Base-by-base conservation (phyloP, 148 eudicot genomes). In the Hydrangea macrophylla region DNA sequence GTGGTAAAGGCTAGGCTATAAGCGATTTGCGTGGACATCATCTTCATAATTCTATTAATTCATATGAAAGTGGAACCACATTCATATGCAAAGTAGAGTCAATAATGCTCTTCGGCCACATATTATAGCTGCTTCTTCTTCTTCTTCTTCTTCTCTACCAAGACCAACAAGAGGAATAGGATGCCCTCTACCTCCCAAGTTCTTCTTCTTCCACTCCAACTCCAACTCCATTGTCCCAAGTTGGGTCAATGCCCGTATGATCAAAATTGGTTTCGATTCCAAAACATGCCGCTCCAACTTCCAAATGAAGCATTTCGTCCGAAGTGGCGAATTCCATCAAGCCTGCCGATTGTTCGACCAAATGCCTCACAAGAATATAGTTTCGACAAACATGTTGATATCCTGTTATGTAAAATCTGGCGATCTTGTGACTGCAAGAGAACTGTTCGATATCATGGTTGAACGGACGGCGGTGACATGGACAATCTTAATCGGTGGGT, bases 401-500 rank as follows among this genome's bases (percentile, higher is more conserved):
- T 84, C 88, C 7, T 85, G 84, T 58, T 79, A 82, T 70, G 86
- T 85, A 5, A 88, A 83, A 60, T 81, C 78, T 1, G 88, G 90
- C 51, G 59, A 86, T 63, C 70, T 90, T 60, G 18, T 60, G 40
- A 68, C 48, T 58, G 97, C 97, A 9, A 81, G 79, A 67, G 65
- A 84, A 42, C 58, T 90, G 64, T 90, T 90, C 70, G 89, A 88
- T 55, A 28, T 44, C 5, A 76, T 83, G 86, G 10, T 9, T 60
- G 65, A 50, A 37, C 73, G 82, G 36, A 80, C 79, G 1, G 80
- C 70, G 0, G 94, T 90, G 37, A 82, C 91, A 0, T 90, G 97
- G 94, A 90, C 94, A 17, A 83, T 88, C 62, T 55, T 90, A 66
- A 90, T 90, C 50, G 91, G 97, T 28, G 97, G 82, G 6, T 88